A percentile compares a stretch with the other conserved stretches of the same genome.
Evolutionary conservation across 305 asterid genomes (phyloP).

Genomic region (Fraxinus albicans): DNA sequence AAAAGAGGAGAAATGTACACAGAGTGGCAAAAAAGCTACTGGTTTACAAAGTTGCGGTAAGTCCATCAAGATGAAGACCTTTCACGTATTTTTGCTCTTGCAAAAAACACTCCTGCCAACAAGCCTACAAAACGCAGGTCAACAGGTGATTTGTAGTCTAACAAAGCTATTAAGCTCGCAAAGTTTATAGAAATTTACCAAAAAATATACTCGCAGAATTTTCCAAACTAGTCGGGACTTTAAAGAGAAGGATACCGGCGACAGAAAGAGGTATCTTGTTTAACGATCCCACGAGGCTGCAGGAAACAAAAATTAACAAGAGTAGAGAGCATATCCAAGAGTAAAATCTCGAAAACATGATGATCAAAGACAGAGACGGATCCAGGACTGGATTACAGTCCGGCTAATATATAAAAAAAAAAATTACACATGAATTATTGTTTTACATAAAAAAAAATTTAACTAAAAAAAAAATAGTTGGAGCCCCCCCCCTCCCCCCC

Average conservation of each 20-base stretch:
- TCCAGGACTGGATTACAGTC: no score
- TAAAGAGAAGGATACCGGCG: conserved; percentile 75
- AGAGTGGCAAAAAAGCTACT: not conserved
- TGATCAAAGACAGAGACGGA: not conserved
- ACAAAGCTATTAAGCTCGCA: not conserved
- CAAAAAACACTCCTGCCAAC: conserved; percentile 82
- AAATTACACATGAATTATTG: no score
- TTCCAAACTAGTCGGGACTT: conserved; percentile 79
- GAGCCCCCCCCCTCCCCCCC: no score
- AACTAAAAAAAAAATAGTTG: no score
- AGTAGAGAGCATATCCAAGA: not conserved
- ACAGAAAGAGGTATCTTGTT: conserved; percentile 88
- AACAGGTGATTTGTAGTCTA: not conserved
- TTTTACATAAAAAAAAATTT: no score
- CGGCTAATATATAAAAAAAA: no score
- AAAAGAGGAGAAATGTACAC: not conserved
- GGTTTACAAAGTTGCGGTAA: not conserved
- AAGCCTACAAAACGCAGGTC: conserved; percentile 42
- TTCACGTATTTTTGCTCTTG: conserved; percentile 69
- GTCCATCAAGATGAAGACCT: conserved; percentile 25
- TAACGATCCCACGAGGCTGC: conserved; percentile 57
- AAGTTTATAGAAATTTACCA: conserved; percentile 38
- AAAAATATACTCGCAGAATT: conserved; percentile 77
- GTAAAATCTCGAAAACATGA: not conserved
- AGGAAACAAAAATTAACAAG: not conserved